Conservation (phyloP, 345 rosid genomes). For the Dipteronia sinensis region DNA sequence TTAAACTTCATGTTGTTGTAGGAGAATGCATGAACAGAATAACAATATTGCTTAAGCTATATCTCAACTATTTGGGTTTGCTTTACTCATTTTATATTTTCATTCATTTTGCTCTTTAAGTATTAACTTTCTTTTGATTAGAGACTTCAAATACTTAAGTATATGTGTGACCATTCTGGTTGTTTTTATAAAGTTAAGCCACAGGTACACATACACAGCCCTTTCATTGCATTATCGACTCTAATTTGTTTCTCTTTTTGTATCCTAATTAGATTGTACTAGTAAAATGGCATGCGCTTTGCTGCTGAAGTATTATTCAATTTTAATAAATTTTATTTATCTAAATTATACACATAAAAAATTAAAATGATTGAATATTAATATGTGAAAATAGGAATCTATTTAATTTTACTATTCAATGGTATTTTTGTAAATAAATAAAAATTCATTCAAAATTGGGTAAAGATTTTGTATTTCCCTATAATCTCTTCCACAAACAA, state of each 20-base stretch:
- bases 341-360: no score
- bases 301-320: no score
- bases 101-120: not conserved
- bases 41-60: not conserved
- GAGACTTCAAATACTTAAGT: not conserved
- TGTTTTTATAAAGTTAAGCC: not conserved
- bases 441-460: no score
- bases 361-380: no score
- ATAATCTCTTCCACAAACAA: no score
- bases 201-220: not conserved
- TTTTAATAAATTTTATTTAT: no score
- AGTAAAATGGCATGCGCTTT: no score
- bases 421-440: no score
- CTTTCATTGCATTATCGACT: not conserved
- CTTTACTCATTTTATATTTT: not conserved
- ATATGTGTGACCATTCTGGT: not conserved
- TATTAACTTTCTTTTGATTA: not conserved
- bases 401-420: no score
- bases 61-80: not conserved
- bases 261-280: not conserved
- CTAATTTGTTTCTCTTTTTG: not conserved
- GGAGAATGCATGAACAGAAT: conserved; percentile 12
- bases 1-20: conserved; percentile 3
- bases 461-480: no score
- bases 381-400: no score